phyloP scores from a whole-genome alignment of 768 basidiomycete genomes.

The Suillus spraguei region DNA sequence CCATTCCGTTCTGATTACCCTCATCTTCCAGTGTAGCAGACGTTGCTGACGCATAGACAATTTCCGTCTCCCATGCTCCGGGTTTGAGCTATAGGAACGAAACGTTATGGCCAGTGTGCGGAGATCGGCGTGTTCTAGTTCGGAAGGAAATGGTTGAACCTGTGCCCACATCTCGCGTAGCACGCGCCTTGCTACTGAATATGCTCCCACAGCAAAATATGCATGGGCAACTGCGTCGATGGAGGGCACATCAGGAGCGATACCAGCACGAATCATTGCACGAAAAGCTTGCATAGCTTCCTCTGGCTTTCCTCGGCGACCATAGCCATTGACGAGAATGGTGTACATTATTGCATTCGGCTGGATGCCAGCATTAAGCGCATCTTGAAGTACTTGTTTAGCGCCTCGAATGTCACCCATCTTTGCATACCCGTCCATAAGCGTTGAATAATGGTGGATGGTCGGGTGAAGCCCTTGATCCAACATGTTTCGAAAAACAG shows the following conservation, averaged over 20 bases:
- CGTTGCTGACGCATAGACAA: conserved; percentile 37
- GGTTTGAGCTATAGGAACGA: conserved; percentile 39
- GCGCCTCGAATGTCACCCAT: conserved; percentile 64
- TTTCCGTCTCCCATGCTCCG: conserved; percentile 19
- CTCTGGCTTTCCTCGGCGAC: conserved; percentile 56
- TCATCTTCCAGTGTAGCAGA: conserved; percentile 42
- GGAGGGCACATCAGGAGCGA: conserved; percentile 69
- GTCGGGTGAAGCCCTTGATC: conserved; percentile 72
- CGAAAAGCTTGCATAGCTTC: conserved; percentile 58
- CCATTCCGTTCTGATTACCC: conserved; percentile 30
- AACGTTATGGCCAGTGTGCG: conserved; percentile 49
- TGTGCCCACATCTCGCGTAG: conserved; percentile 66
- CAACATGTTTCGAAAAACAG: conserved; percentile 60
- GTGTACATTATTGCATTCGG: conserved; percentile 76
- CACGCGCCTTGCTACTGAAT: conserved; percentile 50
- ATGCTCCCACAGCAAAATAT: conserved; percentile 59
- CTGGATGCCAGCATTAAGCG: conserved; percentile 49
- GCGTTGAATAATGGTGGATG: conserved; percentile 68
- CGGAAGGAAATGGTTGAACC: conserved; percentile 60
- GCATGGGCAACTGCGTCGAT: conserved; percentile 74
- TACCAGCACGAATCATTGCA: conserved; percentile 60
- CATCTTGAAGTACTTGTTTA: conserved; percentile 54
- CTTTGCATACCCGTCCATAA: conserved; percentile 74
- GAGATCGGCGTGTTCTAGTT: conserved; percentile 47
- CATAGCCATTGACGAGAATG: conserved; percentile 73